These are phyloP conservation scores for Discostella stelligera DNA, from an alignment of 352 stramenopile species.

Conservation along the genomic window DNA sequence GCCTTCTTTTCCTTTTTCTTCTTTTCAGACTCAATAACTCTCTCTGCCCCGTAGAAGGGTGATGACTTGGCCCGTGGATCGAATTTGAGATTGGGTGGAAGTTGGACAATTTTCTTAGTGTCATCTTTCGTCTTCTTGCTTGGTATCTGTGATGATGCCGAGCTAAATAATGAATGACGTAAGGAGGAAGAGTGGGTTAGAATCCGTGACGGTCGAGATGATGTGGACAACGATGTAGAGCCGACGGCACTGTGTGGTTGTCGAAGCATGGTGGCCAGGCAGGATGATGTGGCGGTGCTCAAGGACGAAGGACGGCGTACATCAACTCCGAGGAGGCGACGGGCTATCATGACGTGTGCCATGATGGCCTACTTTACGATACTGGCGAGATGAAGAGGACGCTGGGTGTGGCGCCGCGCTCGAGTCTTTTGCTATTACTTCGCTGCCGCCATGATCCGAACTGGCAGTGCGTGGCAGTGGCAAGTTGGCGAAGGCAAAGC, in stretches of 20 bases:
- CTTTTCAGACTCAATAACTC: constrained; percentile 10
- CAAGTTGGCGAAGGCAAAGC: too few relatives aligned
- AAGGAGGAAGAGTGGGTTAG: neutral
- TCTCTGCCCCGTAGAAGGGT: constrained; percentile 38
- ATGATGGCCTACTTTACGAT: neutral
- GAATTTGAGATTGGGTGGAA: constrained; percentile 56
- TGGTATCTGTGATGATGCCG: neutral
- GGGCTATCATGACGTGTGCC: constrained; percentile 12
- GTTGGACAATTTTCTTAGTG: constrained; percentile 24
- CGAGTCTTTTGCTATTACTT: too few relatives aligned
- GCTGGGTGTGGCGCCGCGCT: too few relatives aligned
- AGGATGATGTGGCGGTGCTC: neutral
- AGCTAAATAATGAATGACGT: constrained; percentile 2
- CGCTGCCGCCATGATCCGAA: too few relatives aligned
- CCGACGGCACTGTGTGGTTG: neutral
- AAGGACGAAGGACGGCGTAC: neutral
- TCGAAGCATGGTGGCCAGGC: neutral
- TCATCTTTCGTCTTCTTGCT: neutral
- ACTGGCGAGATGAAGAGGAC: too few relatives aligned
- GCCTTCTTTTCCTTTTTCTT: constrained; percentile 18
- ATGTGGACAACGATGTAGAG: neutral
- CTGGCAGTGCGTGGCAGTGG: too few relatives aligned
- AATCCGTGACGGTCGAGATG: constrained; percentile 2
- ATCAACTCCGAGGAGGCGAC: constrained; percentile 2
- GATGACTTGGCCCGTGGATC: constrained; percentile 40